phyloP scores from a whole-genome alignment of 768 basidiomycete species.

The Amanita jacksonii region DNA sequence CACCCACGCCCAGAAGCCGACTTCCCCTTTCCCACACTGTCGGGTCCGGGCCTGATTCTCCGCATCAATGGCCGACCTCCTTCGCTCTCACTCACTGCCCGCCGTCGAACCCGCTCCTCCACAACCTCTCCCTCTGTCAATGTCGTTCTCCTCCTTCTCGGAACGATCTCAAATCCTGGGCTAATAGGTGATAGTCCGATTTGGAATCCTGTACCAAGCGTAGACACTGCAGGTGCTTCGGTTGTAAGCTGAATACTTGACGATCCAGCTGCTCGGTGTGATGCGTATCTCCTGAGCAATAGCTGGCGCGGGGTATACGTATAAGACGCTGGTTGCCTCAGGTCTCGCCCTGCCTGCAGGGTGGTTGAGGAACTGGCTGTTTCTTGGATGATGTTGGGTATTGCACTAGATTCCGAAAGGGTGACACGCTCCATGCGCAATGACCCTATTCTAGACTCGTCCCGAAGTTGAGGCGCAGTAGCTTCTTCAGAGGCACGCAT shows the following conservation, averaged over 20 bases:
- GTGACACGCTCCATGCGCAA: slow-evolving; percentile 24
- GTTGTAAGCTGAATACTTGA: slow-evolving; percentile 4
- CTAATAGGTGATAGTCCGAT: slow-evolving; percentile 70
- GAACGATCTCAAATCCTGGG: slow-evolving; percentile 68
- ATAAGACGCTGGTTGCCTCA: slow-evolving; percentile 19
- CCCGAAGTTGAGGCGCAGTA: background rate
- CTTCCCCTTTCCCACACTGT: slow-evolving; percentile 5
- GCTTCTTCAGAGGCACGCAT: slow-evolving; percentile 16
- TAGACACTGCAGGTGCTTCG: background rate
- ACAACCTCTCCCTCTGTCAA: slow-evolving; percentile 22
- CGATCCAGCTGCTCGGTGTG: slow-evolving; percentile 1
- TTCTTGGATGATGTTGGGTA: background rate
- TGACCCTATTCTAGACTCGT: slow-evolving; percentile 10
- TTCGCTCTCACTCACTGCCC: slow-evolving; percentile 48
- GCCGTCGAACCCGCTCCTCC: slow-evolving; percentile 22
- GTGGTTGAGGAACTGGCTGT: background rate
- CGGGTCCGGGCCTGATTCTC: too few relatives aligned
- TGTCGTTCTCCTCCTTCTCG: slow-evolving; percentile 36
- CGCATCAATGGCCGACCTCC: too few relatives aligned
- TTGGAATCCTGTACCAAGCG: slow-evolving; percentile 47
- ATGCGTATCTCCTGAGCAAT: background rate
- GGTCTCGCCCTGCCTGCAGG: background rate
- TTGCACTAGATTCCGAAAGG: slow-evolving; percentile 7
- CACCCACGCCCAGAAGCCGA: slow-evolving; percentile 2
- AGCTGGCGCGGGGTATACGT: background rate